phyloP scores from a whole-genome alignment of 768 basidiomycete genomes.

The Leccinum rimulosum region DNA sequence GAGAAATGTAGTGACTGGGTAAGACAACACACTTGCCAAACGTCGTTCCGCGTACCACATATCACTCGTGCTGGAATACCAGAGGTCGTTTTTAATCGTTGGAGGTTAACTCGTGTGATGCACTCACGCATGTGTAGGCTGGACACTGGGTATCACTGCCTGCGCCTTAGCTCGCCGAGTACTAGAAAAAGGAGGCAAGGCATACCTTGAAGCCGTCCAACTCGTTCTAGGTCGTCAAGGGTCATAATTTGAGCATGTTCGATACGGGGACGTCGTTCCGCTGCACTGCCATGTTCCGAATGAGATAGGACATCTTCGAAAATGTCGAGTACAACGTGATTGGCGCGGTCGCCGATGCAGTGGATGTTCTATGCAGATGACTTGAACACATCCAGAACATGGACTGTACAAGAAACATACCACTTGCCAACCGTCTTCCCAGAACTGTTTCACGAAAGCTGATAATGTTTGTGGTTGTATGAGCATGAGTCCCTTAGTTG shows the following conservation, averaged over 20 bases:
- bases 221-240: constrained; percentile 61
- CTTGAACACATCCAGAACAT: background rate
- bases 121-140: constrained; percentile 86
- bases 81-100: background rate
- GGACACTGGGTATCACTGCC: constrained; percentile 85
- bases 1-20: background rate
- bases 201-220: constrained; percentile 72
- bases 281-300: constrained; percentile 23
- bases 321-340: constrained; percentile 77
- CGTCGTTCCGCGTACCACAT: constrained; percentile 91
- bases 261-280: constrained; percentile 67
- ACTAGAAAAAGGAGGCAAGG: background rate
- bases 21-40: constrained; percentile 43
- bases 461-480: constrained; percentile 51
- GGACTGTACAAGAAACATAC: constrained; percentile 42
- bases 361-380: constrained; percentile 69
- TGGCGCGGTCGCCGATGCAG: constrained; percentile 87
- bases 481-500: constrained; percentile 68
- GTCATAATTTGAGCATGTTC: constrained; percentile 94
- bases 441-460: constrained; percentile 57
- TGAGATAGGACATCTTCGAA: constrained; percentile 61
- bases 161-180: background rate
- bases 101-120: background rate
- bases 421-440: constrained; percentile 78
- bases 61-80: constrained; percentile 64